phyloP scores from a whole-genome alignment of 2,329 filamentous ascomycete species.

The Lasiodiplodia gonubiensis region DNA sequence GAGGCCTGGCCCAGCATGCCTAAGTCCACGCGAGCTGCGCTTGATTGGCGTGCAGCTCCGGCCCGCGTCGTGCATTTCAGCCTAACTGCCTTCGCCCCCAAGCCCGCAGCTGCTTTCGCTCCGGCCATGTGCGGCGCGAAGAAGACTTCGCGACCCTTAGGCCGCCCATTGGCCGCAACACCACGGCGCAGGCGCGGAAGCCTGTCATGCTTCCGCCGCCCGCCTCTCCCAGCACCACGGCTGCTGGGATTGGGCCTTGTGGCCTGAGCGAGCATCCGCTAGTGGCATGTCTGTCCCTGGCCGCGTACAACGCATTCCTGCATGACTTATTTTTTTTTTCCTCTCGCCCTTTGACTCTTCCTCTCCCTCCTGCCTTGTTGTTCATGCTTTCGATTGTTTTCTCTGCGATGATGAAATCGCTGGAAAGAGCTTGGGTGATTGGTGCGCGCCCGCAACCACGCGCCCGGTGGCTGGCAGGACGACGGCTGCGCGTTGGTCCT shows the following conservation, averaged over 20 bases:
- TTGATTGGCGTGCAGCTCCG: slow-evolving; percentile 17
- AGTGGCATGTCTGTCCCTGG: slow-evolving; percentile 18
- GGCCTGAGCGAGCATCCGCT: slow-evolving; percentile 13
- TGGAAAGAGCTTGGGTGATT: not conserved
- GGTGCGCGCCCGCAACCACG: not conserved
- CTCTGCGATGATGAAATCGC: not conserved
- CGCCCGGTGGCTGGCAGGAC: slow-evolving; percentile 17
- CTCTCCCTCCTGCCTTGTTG: slow-evolving; percentile 1
- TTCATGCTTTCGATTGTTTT: slow-evolving; percentile 9
- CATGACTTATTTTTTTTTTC: not conserved
- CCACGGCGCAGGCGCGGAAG: slow-evolving; percentile 20
- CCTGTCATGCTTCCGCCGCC: slow-evolving; percentile 25
- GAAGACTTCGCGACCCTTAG: not conserved
- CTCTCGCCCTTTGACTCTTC: slow-evolving; percentile 9
- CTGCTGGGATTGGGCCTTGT: slow-evolving; percentile 22
- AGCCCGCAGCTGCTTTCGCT: not conserved
- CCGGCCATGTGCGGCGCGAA: slow-evolving; percentile 12
- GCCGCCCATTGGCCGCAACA: slow-evolving; percentile 1
- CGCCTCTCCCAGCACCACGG: slow-evolving; percentile 9
- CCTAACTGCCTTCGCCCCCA: slow-evolving; percentile 4
- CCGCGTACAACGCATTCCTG: slow-evolving; percentile 18
- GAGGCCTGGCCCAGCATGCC: slow-evolving; percentile 7
- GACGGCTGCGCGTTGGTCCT: slow-evolving; percentile 9
- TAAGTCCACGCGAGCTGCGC: not conserved
- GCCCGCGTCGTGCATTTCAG: slow-evolving; percentile 18